These are phyloP conservation scores for Colletotrichum sp. DNA, from an alignment of 2,329 filamentous ascomycete species.

Conservation along the genomic window DNA sequence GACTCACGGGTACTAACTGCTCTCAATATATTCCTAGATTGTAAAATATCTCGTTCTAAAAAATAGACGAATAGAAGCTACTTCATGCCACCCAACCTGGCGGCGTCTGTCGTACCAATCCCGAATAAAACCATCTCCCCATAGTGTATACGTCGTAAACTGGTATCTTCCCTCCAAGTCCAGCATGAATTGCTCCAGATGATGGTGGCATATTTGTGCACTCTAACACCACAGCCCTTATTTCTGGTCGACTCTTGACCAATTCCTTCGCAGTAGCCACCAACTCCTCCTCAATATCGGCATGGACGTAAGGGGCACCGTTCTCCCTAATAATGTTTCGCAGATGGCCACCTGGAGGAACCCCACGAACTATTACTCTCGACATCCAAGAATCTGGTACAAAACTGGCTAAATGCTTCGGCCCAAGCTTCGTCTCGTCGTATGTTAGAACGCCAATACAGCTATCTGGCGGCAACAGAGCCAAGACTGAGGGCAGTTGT, in stretches of 20 bases:
- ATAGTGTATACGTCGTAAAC: conserved; percentile 42
- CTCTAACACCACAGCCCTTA: conserved; percentile 32
- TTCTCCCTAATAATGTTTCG: conserved; percentile 20
- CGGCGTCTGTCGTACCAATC: conserved; percentile 25
- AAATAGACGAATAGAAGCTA: accelerated
- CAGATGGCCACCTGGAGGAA: conserved; percentile 22
- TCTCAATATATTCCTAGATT: not conserved
- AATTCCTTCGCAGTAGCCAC: conserved; percentile 22
- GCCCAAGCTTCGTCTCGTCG: conserved; percentile 28
- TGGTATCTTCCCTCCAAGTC: conserved; percentile 26
- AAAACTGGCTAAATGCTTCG: conserved; percentile 25
- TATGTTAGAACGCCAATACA: conserved; percentile 37
- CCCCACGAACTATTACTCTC: not conserved
- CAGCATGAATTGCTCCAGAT: conserved; percentile 33
- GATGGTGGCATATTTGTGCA: conserved; percentile 42
- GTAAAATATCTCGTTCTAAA: accelerated
- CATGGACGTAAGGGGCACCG: conserved; percentile 23
- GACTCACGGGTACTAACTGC: not conserved
- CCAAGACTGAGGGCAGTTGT: conserved; percentile 34
- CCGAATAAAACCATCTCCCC: conserved; percentile 39
- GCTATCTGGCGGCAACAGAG: conserved; percentile 27
- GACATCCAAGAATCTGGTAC: conserved; percentile 23
- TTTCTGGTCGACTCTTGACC: not conserved
- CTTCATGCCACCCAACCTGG: not conserved
- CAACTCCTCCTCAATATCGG: conserved; percentile 25